These are phyloP conservation scores for Eucalyptus cladocalyx DNA, from an alignment of 345 rosid genomes.

Conservation along the genomic window DNA sequence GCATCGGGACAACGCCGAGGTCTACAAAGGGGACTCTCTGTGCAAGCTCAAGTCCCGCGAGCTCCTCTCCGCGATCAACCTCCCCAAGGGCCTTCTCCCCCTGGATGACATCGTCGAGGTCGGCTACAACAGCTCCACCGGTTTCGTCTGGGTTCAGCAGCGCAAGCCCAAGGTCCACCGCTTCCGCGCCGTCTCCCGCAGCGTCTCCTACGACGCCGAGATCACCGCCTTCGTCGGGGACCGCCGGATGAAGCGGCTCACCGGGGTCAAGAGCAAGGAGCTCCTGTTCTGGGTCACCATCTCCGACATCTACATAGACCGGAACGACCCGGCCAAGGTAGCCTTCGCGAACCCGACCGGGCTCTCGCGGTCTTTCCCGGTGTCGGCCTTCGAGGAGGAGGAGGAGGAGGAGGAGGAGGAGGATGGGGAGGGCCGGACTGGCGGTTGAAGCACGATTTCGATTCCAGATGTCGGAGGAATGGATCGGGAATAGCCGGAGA, in stretches of 20 bases:
- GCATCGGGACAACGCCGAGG: conserved; percentile 12
- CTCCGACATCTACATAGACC: neutral
- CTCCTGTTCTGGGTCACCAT: conserved; percentile 9
- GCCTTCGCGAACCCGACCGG: conserved; percentile 1
- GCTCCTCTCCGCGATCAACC: conserved; percentile 2
- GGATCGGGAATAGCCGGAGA: neutral
- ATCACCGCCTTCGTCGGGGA: conserved; percentile 13
- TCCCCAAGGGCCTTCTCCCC: conserved; percentile 22
- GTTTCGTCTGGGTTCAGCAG: conserved; percentile 18
- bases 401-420: too few relatives aligned
- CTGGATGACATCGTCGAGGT: conserved; percentile 7
- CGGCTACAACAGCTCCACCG: conserved; percentile 8
- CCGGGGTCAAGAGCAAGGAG: conserved; percentile 14
- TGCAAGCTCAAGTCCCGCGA: conserved; percentile 15
- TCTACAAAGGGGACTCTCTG: conserved; percentile 14
- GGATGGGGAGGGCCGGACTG: neutral
- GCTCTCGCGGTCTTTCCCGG: conserved; percentile 2
- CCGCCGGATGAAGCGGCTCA: conserved; percentile 1
- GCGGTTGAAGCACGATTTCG: neutral
- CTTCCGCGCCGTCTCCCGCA: conserved; percentile 5
- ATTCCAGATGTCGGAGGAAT: neutral
- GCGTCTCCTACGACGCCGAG: conserved; percentile 4
- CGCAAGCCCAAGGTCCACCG: conserved; percentile 7
- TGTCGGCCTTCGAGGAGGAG: conserved; percentile 16
- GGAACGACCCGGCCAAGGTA: conserved; percentile 4